Base-by-base conservation (phyloP, 2,329 filamentous ascomycete genomes). In the Ascochyta viciae-villosae region DNA sequence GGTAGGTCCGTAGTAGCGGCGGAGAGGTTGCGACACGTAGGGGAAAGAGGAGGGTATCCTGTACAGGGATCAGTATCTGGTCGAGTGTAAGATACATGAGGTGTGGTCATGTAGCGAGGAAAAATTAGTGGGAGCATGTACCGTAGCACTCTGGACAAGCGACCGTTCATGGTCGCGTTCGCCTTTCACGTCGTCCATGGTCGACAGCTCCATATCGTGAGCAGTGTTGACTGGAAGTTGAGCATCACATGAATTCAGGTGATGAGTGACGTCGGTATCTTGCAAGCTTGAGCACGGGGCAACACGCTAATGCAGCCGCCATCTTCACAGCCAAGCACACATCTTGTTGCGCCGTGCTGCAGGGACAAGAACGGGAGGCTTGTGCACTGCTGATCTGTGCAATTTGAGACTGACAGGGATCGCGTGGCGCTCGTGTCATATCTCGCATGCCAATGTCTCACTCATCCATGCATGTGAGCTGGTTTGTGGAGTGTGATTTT, bases 1-100 rank as follows among this genome's bases (percentile, higher is more conserved):
- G 73, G 70, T 90, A 91, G 27, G 86, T 83, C 65, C 84, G 82
- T 47, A 83, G 80, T n/a, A 88, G 86, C 29, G 83, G 77, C 50
- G 83, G 86, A 2, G 88, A 90, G 47, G 84, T 78, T 52, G 83
- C 78, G 62, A 83, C 72, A 58, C 79, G 82, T 60, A 88, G 65
- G 16, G 86, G 86, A 26, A 77, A 72, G 52, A 85, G 76, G 56
- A 85, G 68, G 55, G 80, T 75, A 64, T 82, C 79, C 86, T 89
- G 62, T 4, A 15, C 8, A 12, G 5, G 31, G 7, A 34, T 69
- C 43, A 65, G 61, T 43, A 42, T 50, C 8, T n/a, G 33, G 15
- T 16, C 38, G 6, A 42, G 24, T 24, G 24, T 9, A 12, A 4
- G 23, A 31, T 15, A 22, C 34, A 37, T 38, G 6, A 13, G 12